Conservation (phyloP, 192 early-diverging fungal genomes). For the Coemansia sp. region DNA sequence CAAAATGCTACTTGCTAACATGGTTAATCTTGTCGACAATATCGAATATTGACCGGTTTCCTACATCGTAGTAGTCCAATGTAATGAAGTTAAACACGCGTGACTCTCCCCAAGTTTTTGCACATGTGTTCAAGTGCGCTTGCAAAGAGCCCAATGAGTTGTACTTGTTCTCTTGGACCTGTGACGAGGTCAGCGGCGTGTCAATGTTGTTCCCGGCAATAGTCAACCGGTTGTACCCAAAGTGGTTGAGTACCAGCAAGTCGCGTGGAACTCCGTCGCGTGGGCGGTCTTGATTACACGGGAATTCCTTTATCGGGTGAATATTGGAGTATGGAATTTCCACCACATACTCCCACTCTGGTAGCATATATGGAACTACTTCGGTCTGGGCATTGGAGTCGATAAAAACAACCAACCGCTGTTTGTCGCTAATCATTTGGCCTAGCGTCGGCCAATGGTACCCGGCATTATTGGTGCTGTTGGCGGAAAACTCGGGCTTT, state of each 20-base stretch:
- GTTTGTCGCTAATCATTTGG: constrained; percentile 62
- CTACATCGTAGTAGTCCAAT: constrained; percentile 52
- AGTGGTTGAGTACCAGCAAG: constrained; percentile 53
- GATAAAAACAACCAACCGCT: constrained; percentile 68
- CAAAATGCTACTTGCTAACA: neutral
- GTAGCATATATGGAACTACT: constrained; percentile 53
- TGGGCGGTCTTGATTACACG: constrained; percentile 48
- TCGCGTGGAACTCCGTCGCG: constrained; percentile 31
- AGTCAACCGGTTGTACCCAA: constrained; percentile 39
- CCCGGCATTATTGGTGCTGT: constrained; percentile 7
- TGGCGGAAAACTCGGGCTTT: constrained; percentile 12
- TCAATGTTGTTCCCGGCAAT: constrained; percentile 37
- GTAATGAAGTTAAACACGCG: constrained; percentile 44
- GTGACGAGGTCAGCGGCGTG: constrained; percentile 18
- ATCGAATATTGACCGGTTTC: constrained; percentile 28
- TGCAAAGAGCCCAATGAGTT: constrained; percentile 33
- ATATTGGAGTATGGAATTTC: constrained; percentile 49
- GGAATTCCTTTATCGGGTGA: constrained; percentile 33
- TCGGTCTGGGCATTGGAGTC: constrained; percentile 64
- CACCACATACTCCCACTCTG: constrained; percentile 51
- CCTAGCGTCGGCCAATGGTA: constrained; percentile 71
- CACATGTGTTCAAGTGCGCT: constrained; percentile 33
- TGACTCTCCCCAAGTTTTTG: constrained; percentile 19
- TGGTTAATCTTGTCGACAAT: constrained; percentile 40
- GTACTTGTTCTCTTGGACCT: constrained; percentile 32